phyloP scores from a whole-genome alignment of 306 rosid genomes.

The Dicorynia guianensis region DNA sequence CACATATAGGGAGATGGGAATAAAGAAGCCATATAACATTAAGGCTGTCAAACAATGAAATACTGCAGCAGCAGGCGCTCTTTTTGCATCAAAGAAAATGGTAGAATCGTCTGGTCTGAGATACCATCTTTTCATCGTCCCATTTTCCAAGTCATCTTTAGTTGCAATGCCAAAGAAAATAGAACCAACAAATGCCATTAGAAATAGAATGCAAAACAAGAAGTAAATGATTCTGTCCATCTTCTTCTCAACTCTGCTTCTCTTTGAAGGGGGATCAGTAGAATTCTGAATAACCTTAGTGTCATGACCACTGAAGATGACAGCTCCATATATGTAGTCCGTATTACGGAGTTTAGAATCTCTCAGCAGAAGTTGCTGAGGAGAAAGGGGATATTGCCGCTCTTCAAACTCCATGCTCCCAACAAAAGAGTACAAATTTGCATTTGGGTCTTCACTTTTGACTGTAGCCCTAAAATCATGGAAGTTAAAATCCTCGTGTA shows the following conservation, averaged over 20 bases:
- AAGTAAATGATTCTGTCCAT: slow-evolving; percentile 71
- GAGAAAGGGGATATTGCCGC: slow-evolving; percentile 61
- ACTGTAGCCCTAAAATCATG: slow-evolving; percentile 48
- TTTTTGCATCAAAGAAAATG: slow-evolving; percentile 65
- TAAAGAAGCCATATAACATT: slow-evolving; percentile 58
- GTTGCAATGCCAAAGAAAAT: slow-evolving; percentile 63
- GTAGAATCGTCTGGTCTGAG: slow-evolving; percentile 63
- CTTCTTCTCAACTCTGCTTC: slow-evolving; percentile 73
- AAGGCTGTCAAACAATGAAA: slow-evolving; percentile 67
- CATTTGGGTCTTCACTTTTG: slow-evolving; percentile 79
- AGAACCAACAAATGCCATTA: slow-evolving; percentile 64
- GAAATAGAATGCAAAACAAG: slow-evolving; percentile 54
- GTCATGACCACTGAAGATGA: slow-evolving; percentile 68
- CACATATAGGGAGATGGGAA: slow-evolving; percentile 75
- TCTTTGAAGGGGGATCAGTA: slow-evolving; percentile 77
- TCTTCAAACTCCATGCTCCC: slow-evolving; percentile 62
- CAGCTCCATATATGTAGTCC: slow-evolving; percentile 64
- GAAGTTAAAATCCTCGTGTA: slow-evolving; percentile 52
- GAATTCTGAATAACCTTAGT: slow-evolving; percentile 79
- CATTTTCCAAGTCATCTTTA: slow-evolving; percentile 59
- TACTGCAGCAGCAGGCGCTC: slow-evolving; percentile 53
- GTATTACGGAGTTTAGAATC: slow-evolving; percentile 81
- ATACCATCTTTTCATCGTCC: slow-evolving; percentile 69
- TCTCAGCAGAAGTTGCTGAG: slow-evolving; percentile 77
- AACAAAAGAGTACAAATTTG: slow-evolving; percentile 67